These are phyloP conservation scores for Atalantia buxifolia DNA, from an alignment of 345 rosid genomes.

Conservation along the genomic window DNA sequence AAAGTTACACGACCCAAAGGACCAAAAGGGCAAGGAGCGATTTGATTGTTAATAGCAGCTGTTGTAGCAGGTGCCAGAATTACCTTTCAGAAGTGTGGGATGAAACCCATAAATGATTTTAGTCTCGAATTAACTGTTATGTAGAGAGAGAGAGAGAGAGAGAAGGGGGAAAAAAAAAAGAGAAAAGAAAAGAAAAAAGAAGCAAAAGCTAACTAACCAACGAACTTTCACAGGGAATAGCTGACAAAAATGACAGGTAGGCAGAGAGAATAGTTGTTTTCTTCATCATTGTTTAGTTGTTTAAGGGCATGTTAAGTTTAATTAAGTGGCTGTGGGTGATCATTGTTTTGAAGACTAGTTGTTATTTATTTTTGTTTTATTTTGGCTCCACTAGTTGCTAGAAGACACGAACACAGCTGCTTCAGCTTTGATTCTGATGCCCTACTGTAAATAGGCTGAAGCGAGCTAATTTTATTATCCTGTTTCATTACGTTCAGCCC, in stretches of 20 bases:
- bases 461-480: no score
- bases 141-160: background rate
- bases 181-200: no score
- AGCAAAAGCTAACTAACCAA: background rate
- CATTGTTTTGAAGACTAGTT: background rate
- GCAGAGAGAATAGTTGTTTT: background rate
- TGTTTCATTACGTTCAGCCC: no score
- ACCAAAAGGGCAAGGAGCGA: conserved; percentile 25
- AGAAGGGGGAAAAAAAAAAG: no score
- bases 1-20: background rate
- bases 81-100: conserved; percentile 68
- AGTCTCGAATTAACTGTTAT: background rate
- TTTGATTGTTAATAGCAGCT: conserved; percentile 31
- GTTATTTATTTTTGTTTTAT: background rate
- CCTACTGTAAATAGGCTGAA: no score
- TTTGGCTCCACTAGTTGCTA: background rate
- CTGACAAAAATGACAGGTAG: conserved; percentile 6
- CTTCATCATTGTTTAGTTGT: background rate
- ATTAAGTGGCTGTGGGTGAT: background rate
- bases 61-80: conserved; percentile 54
- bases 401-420: background rate
- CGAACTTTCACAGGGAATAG: background rate
- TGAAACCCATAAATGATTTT: conserved; percentile 35
- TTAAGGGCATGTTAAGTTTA: background rate
- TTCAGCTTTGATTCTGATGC: no score